Evolutionary conservation across 306 rosid species (phyloP).

Genomic region (Trifolium fragiferum): DNA sequence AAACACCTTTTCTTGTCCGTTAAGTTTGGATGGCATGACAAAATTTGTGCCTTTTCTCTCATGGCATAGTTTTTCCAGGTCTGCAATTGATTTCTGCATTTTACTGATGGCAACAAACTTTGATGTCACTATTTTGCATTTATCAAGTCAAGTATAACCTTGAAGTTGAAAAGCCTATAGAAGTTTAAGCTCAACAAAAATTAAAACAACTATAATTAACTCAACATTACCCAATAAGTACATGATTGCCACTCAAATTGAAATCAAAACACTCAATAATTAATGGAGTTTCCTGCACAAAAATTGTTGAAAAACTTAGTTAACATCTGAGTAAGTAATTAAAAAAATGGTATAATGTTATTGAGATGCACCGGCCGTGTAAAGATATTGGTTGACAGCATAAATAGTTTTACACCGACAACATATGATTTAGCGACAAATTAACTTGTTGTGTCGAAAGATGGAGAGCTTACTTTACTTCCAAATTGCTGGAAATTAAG

Average conservation of each 20-base stretch:
- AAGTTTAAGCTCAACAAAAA: background rate
- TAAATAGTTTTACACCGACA: background rate
- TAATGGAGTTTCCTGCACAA: conserved; percentile 74
- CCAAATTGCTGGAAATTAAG: conserved; percentile 72
- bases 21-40: conserved; percentile 49
- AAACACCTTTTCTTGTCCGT: conserved; percentile 65
- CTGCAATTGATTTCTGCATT: conserved; percentile 69
- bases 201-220: conserved; percentile 12
- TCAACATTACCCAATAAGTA: conserved; percentile 69
- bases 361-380: background rate
- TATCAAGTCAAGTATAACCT: background rate
- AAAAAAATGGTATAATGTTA: background rate
- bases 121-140: conserved; percentile 23
- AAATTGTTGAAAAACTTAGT: conserved; percentile 13
- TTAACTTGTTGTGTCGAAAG: conserved; percentile 11
- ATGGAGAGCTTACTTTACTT: conserved; percentile 66
- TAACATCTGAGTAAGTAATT: conserved; percentile 25
- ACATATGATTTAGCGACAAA: background rate
- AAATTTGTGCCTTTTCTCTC: conserved; percentile 61
- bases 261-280: conserved; percentile 90
- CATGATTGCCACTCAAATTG: conserved; percentile 78
- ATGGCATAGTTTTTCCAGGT: conserved; percentile 62
- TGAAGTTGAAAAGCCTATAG: background rate
- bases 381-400: background rate
- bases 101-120: conserved; percentile 53